Percentiles rank a stretch among this genome's conserved stretches.
phyloP scores from a whole-genome alignment of 805 yeast species.

The Saccharomycopsis malanga region DNA sequence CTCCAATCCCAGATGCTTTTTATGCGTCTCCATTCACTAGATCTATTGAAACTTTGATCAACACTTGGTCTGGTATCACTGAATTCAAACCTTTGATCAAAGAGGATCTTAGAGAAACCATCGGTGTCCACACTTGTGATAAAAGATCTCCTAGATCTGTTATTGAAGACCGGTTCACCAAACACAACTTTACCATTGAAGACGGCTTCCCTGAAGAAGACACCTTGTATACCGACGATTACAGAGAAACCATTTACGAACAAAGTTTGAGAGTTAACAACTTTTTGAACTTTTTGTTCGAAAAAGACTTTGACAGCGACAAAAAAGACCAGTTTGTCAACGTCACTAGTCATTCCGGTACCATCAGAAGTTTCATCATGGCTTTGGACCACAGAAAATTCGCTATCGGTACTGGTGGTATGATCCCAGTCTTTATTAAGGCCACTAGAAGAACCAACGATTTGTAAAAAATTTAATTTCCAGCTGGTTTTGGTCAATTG shows the following conservation, averaged over 20 bases:
- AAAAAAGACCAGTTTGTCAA: conserved; percentile 24
- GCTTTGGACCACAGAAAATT: conserved; percentile 43
- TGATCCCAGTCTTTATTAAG: conserved; percentile 48
- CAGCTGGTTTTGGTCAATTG: neutral
- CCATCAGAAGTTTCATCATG: conserved; percentile 40
- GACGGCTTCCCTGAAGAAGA: conserved; percentile 42
- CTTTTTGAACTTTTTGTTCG: conserved; percentile 42
- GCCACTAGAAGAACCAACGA: conserved; percentile 25
- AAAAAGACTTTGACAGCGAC: conserved; percentile 22
- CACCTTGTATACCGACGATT: conserved; percentile 34
- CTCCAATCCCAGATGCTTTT: conserved; percentile 49
- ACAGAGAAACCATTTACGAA: conserved; percentile 38
- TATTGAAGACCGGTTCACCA: conserved; percentile 33
- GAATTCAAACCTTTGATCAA: conserved; percentile 24
- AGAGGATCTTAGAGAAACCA: conserved; percentile 53
- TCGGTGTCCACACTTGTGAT: conserved; percentile 56
- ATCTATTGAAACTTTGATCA: conserved; percentile 47
- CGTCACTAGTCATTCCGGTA: conserved; percentile 38
- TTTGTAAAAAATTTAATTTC: conserved; percentile 4
- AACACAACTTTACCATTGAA: conserved; percentile 36
- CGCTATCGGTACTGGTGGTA: conserved; percentile 47
- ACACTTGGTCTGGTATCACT: conserved; percentile 41
- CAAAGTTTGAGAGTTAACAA: conserved; percentile 39
- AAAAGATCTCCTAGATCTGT: conserved; percentile 37
- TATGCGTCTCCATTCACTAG: conserved; percentile 61